phyloP scores from a whole-genome alignment of 2,329 filamentous ascomycete genomes.

The Rhexocercosporidium sp. region DNA sequence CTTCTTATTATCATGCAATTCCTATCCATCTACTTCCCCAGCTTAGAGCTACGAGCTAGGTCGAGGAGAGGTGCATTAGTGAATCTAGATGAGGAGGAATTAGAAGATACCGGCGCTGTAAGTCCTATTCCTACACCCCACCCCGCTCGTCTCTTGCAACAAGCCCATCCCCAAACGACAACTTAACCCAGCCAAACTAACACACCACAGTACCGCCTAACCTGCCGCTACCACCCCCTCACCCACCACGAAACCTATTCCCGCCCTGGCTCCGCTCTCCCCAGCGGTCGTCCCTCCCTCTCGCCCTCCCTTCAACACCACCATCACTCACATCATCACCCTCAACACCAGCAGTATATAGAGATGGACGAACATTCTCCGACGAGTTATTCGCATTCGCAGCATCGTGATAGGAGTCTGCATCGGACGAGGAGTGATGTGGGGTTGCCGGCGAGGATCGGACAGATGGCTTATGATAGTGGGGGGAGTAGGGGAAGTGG shows the following conservation, averaged over 20 bases:
- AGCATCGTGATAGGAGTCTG: not conserved
- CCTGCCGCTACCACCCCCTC: not conserved
- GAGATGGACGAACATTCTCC: not conserved
- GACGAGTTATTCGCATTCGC: not conserved
- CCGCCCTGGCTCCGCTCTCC: not conserved
- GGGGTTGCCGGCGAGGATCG: not conserved
- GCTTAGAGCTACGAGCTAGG: conserved; percentile 6
- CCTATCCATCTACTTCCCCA: not conserved
- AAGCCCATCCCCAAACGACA: not conserved
- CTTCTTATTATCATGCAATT: conserved; percentile 72
- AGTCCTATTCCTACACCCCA: not conserved
- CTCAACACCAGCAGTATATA: conserved; percentile 1
- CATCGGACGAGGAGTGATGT: not conserved
- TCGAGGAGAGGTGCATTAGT: not conserved
- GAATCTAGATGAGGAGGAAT: conserved; percentile 2
- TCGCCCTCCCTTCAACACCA: not conserved
- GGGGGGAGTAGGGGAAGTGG: not conserved
- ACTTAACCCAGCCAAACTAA: too few species aligned
- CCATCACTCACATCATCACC: not conserved
- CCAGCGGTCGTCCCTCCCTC: not conserved
- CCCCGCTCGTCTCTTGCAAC: not conserved
- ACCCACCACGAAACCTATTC: not conserved
- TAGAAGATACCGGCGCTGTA: conserved; percentile 11
- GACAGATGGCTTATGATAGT: not conserved
- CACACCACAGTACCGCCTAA: conserved; percentile 7